Evolutionary conservation across 805 yeast genomes (phyloP), one percentile per base, ranked within the genome.

Genomic region (Cyberlindnera subsufficiens): DNA sequence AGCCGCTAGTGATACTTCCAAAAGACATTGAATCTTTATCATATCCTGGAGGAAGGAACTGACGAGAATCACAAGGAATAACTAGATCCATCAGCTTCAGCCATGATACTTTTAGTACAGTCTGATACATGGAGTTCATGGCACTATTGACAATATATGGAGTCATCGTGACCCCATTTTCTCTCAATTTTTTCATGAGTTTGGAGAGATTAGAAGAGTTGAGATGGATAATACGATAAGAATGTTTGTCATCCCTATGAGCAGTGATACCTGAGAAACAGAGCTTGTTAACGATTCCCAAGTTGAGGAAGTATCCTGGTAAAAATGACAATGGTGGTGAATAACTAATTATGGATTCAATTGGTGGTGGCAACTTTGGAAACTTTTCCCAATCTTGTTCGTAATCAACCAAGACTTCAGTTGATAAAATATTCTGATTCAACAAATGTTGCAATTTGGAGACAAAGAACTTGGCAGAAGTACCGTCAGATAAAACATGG

Each of bases 401-500:
- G 32, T 55, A 53, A 16, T 50, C 13, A 22, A 22, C 31, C 35
- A 55, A 30, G 6, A 52, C 5, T 25, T 2, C 3, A 9, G 13
- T 22, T 22, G 27, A 22, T 22, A 22, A 6, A 22, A 22, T 16
- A 6, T 16, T 1, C 6, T 29, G 4, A 22, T 49, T 49, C 18
- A 50, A 31, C 18, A 40, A 32, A 3, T n/a, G 13, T 16, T 38
- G 37, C 11, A 55, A 30, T 32, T 50, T 52, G 18, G 43, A 42
- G 15, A 47, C 18, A 11, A 53, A 39, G 36, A 44, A 31, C 35
- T 43, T 50, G 4, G 46, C 55, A 31, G 46, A 37, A 2, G 44
- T 39, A 10, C 56, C 59, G 38, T 55, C 59, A 9, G 56, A 42
- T 10, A 53, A 34, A 35, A 46, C 46, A 35, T 55, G 59, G 35